Evolutionary conservation across 169 alveolate genomes (phyloP), one percentile per base, ranked within the genome.

Genomic region (Plasmodium knowlesi): DNA sequence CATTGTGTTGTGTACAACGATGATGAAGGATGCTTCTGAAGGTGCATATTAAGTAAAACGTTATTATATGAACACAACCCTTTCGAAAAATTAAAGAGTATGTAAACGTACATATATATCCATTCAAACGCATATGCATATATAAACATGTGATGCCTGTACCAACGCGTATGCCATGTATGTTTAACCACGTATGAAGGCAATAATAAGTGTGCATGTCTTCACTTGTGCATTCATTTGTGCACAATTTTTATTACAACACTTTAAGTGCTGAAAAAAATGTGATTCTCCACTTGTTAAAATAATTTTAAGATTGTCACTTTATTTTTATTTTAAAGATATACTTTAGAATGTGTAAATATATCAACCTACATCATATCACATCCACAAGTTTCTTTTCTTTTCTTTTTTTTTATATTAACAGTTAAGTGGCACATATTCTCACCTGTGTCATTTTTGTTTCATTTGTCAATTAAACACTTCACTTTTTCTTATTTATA

Each of bases 351-450:
- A n/a, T 41, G 71, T 39, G 14, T 46, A 16, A 19, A 2, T n/a
- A 80, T 46, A 43, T 3, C 70, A 80, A 4, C 37, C 34, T 80
- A 80, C 37, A 37, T 46, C 19, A 28, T 80, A 16, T 8, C 10
- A 39, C 70, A 39, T 32, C 61, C 74, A 80, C 50, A 39, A 43
- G 30, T 61, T 57, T 57, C 14, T 16, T 57, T 57, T 57, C 19
- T 61, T 61, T 57, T 57, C 14, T 16, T 57, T 57, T 57, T 61
- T 61, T 61, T 19, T 61, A 61, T 61, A 22, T 83, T 57, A 83
- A 83, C 71, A 83, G 41, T 46, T 82, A 82, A n/a, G 19, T 83
- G 37, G 73, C 6, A 57, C 70, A 83, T 57, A 57, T 61, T 61
- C 43, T 61, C 30, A 61, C 46, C 91, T 76, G 41, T 83, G 22